Evolutionary conservation across 169 alveolate species (phyloP), one percentile per base, ranked within the genome.

Genomic region (Eimeria praecox): DNA sequence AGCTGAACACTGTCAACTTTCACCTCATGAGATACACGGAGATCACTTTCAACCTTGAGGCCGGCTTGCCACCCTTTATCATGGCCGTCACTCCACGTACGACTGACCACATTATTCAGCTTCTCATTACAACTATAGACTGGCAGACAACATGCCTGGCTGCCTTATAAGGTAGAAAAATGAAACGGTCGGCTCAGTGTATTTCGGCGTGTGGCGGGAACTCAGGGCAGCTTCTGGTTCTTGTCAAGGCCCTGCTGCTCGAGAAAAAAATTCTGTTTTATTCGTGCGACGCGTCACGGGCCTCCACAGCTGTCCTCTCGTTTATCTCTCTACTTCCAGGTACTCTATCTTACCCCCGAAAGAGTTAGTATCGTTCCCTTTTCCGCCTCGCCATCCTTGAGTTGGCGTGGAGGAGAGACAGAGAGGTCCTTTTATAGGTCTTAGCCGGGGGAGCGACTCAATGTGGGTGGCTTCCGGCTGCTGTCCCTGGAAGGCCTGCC

Each of bases 321-420:
- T 71, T 95, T 24, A 64, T 95, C 56, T 95, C 96, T 24, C 95
- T 95, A 30, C 71, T 95, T 35, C 95, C 96, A 35, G 95, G 95
- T 71, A 66, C 22, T 40, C 71, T 24, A 20, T 40, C 24, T 46
- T 40, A 38, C 33, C 33, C 35, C 85, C 16, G 38, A 38, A 20
- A 9, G 56, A 75, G 38, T 66, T 0, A 66, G 24, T n/a, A 9
- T 22, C 42, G 2, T n/a, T 66, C 42, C 77, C 27, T 30, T 30
- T 30, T 8, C 9, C 42, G 18, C 1, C 42, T n/a, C 77, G 30
- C 77, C 9, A 22, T 59, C 69, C 69, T 16, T 59, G 69, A 59
- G 69, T 22, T 16, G 69, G 69, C 9, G 33, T 59, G 69, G 69
- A 59, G 27, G 69, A 18, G n/a, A 8, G 56, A 12, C 66, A 56